phyloP scores from a whole-genome alignment of 495 filamentous ascomycete species.

The Recurvomyces mirabilis region DNA sequence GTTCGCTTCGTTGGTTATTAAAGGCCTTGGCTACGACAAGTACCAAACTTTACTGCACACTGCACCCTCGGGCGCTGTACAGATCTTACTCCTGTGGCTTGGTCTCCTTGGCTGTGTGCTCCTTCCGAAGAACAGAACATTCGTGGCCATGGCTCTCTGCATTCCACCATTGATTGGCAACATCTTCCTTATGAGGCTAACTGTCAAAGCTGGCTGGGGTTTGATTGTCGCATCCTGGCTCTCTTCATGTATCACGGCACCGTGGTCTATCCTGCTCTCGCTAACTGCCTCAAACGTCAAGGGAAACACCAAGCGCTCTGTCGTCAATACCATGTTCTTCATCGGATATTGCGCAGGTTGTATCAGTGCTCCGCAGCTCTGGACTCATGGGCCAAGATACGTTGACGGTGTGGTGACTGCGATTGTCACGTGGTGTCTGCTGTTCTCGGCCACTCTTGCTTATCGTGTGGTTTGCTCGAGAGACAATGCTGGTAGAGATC shows the following conservation, averaged over 20 bases:
- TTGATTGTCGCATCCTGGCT: background rate
- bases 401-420: background rate
- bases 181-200: background rate
- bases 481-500: too few relatives aligned
- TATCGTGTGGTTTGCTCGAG: too few relatives aligned
- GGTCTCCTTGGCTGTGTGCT: too few relatives aligned
- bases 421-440: background rate
- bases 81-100: too few relatives aligned
- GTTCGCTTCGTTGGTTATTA: background rate
- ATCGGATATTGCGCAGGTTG: background rate
- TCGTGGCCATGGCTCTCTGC: background rate
- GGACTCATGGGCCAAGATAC: background rate
- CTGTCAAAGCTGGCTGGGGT: background rate
- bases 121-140: too few relatives aligned
- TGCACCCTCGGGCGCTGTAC: background rate
- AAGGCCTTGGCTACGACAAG: background rate
- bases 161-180: background rate
- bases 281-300: background rate
- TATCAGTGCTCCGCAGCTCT: background rate
- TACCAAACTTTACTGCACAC: background rate
- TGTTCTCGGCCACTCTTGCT: too few relatives aligned
- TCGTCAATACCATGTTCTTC: background rate
- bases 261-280: background rate
- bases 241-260: background rate
- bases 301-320: background rate